A percentile compares a stretch with the other conserved stretches of the same genome.
phyloP scores from a whole-genome alignment of 1,284 basidiomycete genomes.

The Irpex lacteus region DNA sequence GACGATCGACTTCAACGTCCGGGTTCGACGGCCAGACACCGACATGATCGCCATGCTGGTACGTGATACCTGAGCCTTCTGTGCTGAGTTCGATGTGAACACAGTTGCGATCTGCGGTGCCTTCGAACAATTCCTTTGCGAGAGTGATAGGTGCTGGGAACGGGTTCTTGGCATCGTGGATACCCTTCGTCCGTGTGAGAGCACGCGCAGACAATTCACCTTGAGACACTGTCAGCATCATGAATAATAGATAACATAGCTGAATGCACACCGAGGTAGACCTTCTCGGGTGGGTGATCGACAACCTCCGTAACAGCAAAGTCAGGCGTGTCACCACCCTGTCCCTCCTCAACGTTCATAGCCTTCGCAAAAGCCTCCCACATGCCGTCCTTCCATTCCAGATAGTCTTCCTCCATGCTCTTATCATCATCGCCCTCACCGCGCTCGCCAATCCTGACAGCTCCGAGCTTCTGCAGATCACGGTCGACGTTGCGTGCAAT shows the following conservation, averaged over 20 bases:
- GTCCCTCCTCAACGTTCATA: constrained; percentile 92
- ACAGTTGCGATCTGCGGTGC: constrained; percentile 82
- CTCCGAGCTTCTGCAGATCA: constrained; percentile 79
- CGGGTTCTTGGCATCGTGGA: constrained; percentile 97
- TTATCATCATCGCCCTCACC: constrained; percentile 99
- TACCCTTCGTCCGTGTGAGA: constrained; percentile 87
- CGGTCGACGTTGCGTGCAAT: constrained; percentile 83
- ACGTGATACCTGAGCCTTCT: constrained; percentile 94
- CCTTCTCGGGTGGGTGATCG: constrained; percentile 75
- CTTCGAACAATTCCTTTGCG: constrained; percentile 83
- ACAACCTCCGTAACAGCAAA: constrained; percentile 87
- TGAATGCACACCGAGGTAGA: constrained; percentile 74
- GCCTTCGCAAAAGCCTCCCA: constrained; percentile 84
- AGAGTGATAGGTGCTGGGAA: constrained; percentile 81
- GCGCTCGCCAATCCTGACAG: constrained; percentile 81
- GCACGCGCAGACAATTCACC: constrained; percentile 90
- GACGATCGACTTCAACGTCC: constrained; percentile 87
- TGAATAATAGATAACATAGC: constrained; percentile 6
- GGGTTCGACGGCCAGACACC: constrained; percentile 97
- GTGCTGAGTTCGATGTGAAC: constrained; percentile 95
- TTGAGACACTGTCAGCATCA: constrained; percentile 24
- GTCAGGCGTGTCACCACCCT: constrained; percentile 93
- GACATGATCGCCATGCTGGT: constrained; percentile 98
- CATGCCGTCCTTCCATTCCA: constrained; percentile 99
- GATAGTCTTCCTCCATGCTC: constrained; percentile 99